phyloP scores from a whole-genome alignment of 176 grass and related monocot species.

The Bonia amplexicaulis region DNA sequence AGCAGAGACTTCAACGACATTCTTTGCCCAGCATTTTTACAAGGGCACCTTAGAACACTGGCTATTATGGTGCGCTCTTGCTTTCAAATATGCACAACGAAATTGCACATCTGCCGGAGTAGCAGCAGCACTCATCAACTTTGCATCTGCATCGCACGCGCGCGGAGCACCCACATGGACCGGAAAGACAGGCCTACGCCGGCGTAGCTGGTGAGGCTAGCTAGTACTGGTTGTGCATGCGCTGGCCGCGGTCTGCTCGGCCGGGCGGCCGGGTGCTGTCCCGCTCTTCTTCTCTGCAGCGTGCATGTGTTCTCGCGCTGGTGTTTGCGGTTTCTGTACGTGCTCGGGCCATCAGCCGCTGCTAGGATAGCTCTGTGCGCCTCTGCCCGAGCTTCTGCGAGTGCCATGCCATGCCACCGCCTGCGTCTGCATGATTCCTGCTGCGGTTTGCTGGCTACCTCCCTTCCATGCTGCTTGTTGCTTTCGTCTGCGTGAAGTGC shows the following conservation, averaged over 20 bases:
- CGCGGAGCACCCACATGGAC: neutral
- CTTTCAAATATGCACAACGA: neutral
- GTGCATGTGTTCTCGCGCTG: conserved; percentile 27
- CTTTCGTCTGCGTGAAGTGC: conserved; percentile 22
- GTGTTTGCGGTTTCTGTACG: conserved; percentile 3
- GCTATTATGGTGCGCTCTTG: neutral
- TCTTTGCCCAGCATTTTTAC: neutral
- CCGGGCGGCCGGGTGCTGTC: neutral
- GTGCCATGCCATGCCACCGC: neutral
- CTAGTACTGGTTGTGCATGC: neutral
- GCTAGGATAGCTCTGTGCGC: neutral
- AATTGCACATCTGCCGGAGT: neutral
- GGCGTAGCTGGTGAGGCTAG: conserved; percentile 17
- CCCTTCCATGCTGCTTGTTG: conserved; percentile 35
- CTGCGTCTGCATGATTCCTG: neutral
- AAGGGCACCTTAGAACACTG: neutral
- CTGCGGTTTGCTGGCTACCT: neutral
- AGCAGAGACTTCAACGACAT: neutral
- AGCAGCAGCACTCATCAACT: neutral
- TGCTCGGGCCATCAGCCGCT: neutral
- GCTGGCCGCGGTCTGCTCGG: neutral
- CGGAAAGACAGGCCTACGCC: conserved; percentile 13
- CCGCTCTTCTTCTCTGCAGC: neutral
- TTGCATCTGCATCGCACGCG: neutral
- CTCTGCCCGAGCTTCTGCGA: neutral